A percentile compares a stretch with the other conserved stretches of the same genome.
These are phyloP conservation scores for Naganishia albida DNA, from an alignment of 1,284 basidiomycete genomes.

Conservation along the genomic window DNA sequence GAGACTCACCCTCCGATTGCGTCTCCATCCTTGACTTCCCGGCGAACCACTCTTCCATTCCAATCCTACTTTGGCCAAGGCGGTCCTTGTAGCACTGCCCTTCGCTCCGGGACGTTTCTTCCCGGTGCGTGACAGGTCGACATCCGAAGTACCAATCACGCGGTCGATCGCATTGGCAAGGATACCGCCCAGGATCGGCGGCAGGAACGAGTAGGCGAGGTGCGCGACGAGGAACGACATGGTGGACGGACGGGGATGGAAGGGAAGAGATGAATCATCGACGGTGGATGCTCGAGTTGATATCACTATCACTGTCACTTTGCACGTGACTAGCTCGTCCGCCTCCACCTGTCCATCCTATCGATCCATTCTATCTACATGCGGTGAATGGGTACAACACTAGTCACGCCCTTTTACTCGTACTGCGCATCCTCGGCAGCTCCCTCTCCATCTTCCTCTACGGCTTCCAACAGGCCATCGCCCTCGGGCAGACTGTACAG, in stretches of 20 bases:
- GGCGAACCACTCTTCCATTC: conserved; percentile 11
- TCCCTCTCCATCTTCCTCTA: conserved; percentile 69
- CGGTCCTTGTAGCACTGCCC: background rate
- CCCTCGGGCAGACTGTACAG: conserved; percentile 87
- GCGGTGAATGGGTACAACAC: background rate
- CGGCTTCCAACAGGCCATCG: conserved; percentile 69
- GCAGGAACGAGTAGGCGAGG: conserved; percentile 24
- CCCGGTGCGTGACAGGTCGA: too few relatives aligned
- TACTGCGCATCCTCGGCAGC: conserved; percentile 39
- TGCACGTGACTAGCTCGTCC: conserved; percentile 10
- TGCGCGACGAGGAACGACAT: conserved; percentile 18
- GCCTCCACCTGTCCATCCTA: background rate
- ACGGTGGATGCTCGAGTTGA: background rate
- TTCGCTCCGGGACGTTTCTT: background rate
- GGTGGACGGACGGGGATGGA: background rate
- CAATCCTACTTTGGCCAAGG: background rate
- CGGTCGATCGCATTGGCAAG: conserved; percentile 7
- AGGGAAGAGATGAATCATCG: background rate
- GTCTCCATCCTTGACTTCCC: conserved; percentile 13
- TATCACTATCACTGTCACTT: background rate
- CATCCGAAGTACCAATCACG: background rate
- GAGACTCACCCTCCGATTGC: conserved; percentile 22
- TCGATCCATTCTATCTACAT: background rate
- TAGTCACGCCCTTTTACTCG: conserved; percentile 33
- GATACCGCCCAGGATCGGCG: conserved; percentile 8